Conservation (phyloP, 176 grass and related monocot species). For the Oryza longistaminata region DNA sequence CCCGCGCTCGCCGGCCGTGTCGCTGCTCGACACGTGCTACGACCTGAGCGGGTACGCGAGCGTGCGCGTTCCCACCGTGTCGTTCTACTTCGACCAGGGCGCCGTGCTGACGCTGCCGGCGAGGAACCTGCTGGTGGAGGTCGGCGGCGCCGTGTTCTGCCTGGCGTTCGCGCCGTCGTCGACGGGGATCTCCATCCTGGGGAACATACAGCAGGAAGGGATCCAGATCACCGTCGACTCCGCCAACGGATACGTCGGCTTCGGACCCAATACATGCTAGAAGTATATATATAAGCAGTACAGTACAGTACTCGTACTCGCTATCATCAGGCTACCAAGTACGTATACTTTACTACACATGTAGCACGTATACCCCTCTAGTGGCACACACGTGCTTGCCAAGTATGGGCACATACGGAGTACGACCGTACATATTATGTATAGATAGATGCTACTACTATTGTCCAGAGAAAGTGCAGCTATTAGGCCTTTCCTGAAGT, state of each 20-base stretch:
- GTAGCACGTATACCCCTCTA: neutral
- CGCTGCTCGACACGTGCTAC: constrained; percentile 95
- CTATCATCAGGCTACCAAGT: neutral
- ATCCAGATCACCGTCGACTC: constrained; percentile 87
- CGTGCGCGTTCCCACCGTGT: constrained; percentile 88
- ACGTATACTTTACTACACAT: neutral
- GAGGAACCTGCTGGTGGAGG: constrained; percentile 70
- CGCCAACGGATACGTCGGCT: constrained; percentile 67
- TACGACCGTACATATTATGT: neutral
- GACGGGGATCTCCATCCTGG: constrained; percentile 70
- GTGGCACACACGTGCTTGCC: constrained; percentile 7
- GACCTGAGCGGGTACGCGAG: constrained; percentile 71
- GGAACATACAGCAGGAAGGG: constrained; percentile 89
- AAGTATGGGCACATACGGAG: neutral
- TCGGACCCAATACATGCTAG: constrained; percentile 87
- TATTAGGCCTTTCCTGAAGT: neutral
- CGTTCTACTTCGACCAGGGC: constrained; percentile 69
- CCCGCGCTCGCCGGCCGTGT: constrained; percentile 50
- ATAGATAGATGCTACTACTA: neutral
- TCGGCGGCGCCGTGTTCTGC: constrained; percentile 74
- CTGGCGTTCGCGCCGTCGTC: constrained; percentile 78
- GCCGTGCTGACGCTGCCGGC: constrained; percentile 81
- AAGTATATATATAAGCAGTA: neutral
- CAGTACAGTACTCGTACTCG: neutral
- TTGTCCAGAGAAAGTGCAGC: neutral